Evolutionary conservation across 768 basidiomycete species (phyloP), one percentile per base, ranked within the genome.

Genomic region (Calocera cornea): DNA sequence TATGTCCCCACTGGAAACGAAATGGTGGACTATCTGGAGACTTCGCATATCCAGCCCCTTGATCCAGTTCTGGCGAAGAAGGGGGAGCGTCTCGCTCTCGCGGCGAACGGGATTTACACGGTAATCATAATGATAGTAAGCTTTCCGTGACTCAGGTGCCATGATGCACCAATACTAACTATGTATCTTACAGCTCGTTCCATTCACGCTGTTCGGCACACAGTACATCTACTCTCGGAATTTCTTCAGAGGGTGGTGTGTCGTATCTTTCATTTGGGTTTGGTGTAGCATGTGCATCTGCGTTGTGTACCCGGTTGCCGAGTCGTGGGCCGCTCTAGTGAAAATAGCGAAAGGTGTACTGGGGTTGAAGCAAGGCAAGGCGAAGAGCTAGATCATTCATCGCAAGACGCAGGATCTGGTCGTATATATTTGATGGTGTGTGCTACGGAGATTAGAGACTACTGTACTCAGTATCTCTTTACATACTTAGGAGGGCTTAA

Each of bases 271-370:
- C 24, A 50, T 50, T 50, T 50, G 49, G 49, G 49, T 50, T 10
- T 50, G 49, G 49, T 50, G 49, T 24, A 50, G 49, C 49, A 50
- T 50, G 49, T 50, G 49, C 49, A 50, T 50, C 22, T 50, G 49
- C 22, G 49, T 50, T 10, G 24, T 50, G 14, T 50, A 50, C 22
- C 49, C 49, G 10, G 49, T 50, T n/a, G 49, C 49, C 12, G 49
- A 50, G 49, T 50, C 49, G 10, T 50, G 49, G 49, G 24, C 14
- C 12, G 49, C 49, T 27, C 49, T 50, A 24, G 24, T 50, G 10
- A 50, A n/a, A 27, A 50, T 50, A 7, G 49, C 49, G 49, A 50
- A 27, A 27, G 49, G 49, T 14, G 12, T 50, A 8, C 24, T 50
- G 10, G 49, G 49, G 10, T 27, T 50, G 14, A 14, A 50, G 22